Evolutionary conservation across 768 basidiomycete species (phyloP).

Genomic region (Lentinula sp.): DNA sequence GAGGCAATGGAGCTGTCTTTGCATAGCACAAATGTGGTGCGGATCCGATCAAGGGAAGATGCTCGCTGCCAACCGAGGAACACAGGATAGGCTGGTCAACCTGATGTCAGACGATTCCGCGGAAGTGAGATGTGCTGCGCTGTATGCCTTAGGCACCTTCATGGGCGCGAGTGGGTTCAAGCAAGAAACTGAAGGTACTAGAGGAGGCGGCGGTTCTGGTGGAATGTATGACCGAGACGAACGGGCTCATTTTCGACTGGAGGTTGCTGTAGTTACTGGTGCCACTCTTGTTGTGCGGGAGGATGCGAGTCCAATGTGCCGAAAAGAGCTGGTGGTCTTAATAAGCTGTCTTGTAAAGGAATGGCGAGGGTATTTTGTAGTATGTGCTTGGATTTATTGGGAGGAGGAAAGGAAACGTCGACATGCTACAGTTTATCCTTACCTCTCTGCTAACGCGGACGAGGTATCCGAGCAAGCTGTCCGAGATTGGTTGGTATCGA

Average conservation of each 20-base stretch:
- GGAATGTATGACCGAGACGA: conserved; percentile 73
- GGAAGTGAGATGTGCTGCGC: conserved; percentile 86
- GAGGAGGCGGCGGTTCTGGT: conserved; percentile 82
- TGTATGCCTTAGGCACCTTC: conserved; percentile 91
- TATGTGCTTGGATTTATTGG: conserved; percentile 96
- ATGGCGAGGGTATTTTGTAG: conserved; percentile 90
- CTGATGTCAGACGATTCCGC: conserved; percentile 83
- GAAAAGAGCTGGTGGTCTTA: conserved; percentile 88
- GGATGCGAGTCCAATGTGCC: conserved; percentile 94
- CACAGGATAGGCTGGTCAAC: conserved; percentile 76
- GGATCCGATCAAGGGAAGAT: conserved; percentile 86
- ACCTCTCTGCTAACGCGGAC: conserved; percentile 44
- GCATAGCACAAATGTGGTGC: conserved; percentile 95
- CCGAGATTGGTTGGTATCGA: conserved; percentile 69
- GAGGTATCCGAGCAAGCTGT: conserved; percentile 70
- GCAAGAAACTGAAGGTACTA: conserved; percentile 46
- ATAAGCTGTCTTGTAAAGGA: conserved; percentile 93
- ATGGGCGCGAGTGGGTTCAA: conserved; percentile 79
- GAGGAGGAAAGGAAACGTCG: conserved; percentile 79
- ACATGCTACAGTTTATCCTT: conserved; percentile 25
- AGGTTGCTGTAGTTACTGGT: conserved; percentile 87
- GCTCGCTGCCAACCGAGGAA: conserved; percentile 68
- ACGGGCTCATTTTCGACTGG: conserved; percentile 78
- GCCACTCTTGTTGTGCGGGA: conserved; percentile 85
- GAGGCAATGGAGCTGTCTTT: conserved; percentile 90